phyloP scores from a whole-genome alignment of 805 yeast species.

The Candida morakotiae region DNA sequence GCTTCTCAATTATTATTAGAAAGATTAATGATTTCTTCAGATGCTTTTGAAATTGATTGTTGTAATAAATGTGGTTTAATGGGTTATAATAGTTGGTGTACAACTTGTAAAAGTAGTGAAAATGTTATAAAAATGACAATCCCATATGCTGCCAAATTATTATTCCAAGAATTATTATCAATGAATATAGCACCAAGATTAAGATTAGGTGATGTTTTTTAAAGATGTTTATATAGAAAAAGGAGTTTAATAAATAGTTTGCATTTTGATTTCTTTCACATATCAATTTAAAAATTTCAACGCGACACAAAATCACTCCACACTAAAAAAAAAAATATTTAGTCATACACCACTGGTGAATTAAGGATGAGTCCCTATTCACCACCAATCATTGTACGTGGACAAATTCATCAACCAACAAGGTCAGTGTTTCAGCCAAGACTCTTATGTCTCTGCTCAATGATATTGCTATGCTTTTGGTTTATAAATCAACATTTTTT shows the following conservation, averaged over 20 bases:
- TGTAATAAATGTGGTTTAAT: slow-evolving; percentile 92
- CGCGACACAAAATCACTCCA: slow-evolving; percentile 1
- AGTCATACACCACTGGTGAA: neutral
- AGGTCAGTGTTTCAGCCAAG: slow-evolving; percentile 10
- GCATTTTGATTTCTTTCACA: neutral
- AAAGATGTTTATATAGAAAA: no score
- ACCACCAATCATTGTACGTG: neutral
- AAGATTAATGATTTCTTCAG: slow-evolving; percentile 93
- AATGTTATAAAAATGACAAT: slow-evolving; percentile 88
- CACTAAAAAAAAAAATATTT: neutral
- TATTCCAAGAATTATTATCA: slow-evolving; percentile 96
- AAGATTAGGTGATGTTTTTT: slow-evolving; percentile 82
- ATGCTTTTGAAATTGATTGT: slow-evolving; percentile 95
- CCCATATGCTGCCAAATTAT: slow-evolving; percentile 96
- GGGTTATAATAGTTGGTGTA: slow-evolving; percentile 98
- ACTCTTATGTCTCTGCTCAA: slow-evolving; percentile 8
- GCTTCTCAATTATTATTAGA: slow-evolving; percentile 93
- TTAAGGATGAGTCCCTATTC: neutral
- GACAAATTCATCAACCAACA: slow-evolving; percentile 2
- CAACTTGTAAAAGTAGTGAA: slow-evolving; percentile 89
- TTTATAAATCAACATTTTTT: slow-evolving; percentile 3
- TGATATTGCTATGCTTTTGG: slow-evolving; percentile 10
- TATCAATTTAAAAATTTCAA: neutral
- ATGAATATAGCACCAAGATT: slow-evolving; percentile 98
- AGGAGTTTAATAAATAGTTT: no score